These are phyloP conservation scores for Leucoagaricus sp. DNA, from an alignment of 1,284 basidiomycete genomes.

Conservation along the genomic window DNA sequence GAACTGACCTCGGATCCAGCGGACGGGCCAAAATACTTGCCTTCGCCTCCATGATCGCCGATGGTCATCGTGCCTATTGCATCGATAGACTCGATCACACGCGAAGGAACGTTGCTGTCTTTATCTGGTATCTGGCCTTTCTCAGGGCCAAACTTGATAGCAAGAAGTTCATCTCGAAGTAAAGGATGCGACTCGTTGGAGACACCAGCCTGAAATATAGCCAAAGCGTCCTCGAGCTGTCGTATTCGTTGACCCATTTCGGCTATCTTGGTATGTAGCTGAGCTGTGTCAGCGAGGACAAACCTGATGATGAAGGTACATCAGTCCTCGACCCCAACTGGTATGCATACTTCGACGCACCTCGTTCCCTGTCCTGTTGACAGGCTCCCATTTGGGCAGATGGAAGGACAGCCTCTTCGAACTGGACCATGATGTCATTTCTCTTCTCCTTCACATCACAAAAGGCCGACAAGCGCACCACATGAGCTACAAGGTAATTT, in stretches of 20 bases:
- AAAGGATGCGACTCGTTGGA: constrained; percentile 67
- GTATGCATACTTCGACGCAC: constrained; percentile 28
- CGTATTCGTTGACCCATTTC: constrained; percentile 76
- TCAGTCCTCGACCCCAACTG: not conserved
- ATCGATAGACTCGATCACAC: constrained; percentile 37
- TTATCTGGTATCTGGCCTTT: constrained; percentile 28
- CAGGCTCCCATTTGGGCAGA: constrained; percentile 58
- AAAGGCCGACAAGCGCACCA: constrained; percentile 26
- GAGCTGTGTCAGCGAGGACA: constrained; percentile 69
- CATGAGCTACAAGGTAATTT: constrained; percentile 57
- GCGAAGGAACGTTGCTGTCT: constrained; percentile 26
- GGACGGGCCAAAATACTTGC: constrained; percentile 71
- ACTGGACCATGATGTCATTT: constrained; percentile 25
- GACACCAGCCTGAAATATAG: constrained; percentile 59
- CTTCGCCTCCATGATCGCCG: constrained; percentile 54
- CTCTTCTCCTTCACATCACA: not conserved
- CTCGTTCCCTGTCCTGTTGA: constrained; percentile 61
- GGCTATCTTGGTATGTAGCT: constrained; percentile 66
- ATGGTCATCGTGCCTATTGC: constrained; percentile 63
- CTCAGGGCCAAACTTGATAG: constrained; percentile 60
- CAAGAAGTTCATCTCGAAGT: constrained; percentile 60
- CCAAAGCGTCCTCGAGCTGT: constrained; percentile 68
- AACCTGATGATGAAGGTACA: constrained; percentile 41
- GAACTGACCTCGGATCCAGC: constrained; percentile 53
- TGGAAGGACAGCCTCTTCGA: constrained; percentile 48